phyloP scores from a whole-genome alignment of 2,329 filamentous ascomycete species.

The Alternaria sp. region DNA sequence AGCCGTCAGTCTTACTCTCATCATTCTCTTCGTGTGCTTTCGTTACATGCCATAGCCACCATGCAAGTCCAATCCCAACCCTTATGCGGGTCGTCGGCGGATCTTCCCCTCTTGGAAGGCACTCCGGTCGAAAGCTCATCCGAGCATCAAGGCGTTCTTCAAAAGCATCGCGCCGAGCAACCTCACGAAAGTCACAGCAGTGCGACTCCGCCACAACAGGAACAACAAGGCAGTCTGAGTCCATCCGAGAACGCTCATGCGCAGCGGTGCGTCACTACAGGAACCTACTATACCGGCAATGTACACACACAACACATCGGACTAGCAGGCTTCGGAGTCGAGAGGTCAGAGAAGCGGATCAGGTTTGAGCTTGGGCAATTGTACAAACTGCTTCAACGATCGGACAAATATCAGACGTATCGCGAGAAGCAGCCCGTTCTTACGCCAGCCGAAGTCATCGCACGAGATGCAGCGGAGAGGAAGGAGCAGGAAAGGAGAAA shows the following conservation, averaged over 20 bases:
- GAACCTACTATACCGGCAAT: constrained; percentile 41
- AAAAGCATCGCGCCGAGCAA: constrained; percentile 55
- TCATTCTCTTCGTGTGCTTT: constrained; percentile 39
- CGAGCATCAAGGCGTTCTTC: constrained; percentile 46
- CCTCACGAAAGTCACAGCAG: constrained; percentile 42
- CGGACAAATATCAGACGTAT: constrained; percentile 58
- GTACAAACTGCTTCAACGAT: constrained; percentile 43
- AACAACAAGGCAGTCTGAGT: constrained; percentile 43
- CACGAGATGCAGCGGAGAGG: constrained; percentile 30
- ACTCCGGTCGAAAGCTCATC: constrained; percentile 25
- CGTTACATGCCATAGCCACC: constrained; percentile 36
- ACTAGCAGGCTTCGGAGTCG: constrained; percentile 29
- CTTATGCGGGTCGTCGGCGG: constrained; percentile 55
- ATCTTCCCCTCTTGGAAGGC: constrained; percentile 52
- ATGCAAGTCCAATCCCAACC: constrained; percentile 50
- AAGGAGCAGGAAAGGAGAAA: constrained; percentile 25
- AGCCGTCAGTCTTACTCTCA: constrained; percentile 52
- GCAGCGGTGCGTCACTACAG: constrained; percentile 26
- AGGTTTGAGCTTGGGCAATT: constrained; percentile 41
- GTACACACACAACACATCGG: constrained; percentile 35
- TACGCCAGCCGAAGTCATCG: constrained; percentile 29
- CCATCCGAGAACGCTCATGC: constrained; percentile 39
- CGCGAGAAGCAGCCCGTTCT: constrained; percentile 52
- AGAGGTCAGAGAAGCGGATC: constrained; percentile 43
- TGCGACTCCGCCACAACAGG: constrained; percentile 32